Conservation (phyloP, 371 early-diverging fungal genomes). For the Hamiltosporidium tvaerminnensis region DNA sequence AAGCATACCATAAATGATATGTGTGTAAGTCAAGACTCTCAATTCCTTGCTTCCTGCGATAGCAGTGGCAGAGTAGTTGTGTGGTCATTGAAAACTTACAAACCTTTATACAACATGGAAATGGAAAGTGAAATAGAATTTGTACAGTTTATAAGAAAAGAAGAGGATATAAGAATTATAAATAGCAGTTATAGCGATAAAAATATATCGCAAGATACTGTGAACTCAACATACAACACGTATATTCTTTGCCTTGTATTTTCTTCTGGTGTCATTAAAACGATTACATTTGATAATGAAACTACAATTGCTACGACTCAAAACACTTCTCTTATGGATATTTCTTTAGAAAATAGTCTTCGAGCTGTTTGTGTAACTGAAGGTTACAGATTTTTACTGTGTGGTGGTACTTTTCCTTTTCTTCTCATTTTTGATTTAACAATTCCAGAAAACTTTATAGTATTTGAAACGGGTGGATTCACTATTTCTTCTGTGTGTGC, state of each 20-base stretch:
- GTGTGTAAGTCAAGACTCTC: slow-evolving; percentile 31
- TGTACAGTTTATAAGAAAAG: slow-evolving; percentile 33
- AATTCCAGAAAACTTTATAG: slow-evolving; percentile 25
- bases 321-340: slow-evolving; percentile 13
- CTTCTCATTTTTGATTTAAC: slow-evolving; percentile 39
- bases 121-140: slow-evolving; percentile 34
- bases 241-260: slow-evolving; percentile 31
- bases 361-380: slow-evolving; percentile 46
- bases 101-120: slow-evolving; percentile 3
- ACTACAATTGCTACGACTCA: slow-evolving; percentile 18
- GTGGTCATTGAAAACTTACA: slow-evolving; percentile 24
- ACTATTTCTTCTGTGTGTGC: slow-evolving; percentile 39
- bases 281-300: slow-evolving; percentile 8
- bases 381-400: slow-evolving; percentile 43
- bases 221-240: no score
- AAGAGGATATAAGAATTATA: slow-evolving; percentile 6
- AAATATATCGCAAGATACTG: no score
- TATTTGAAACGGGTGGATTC: slow-evolving; percentile 46
- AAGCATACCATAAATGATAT: slow-evolving; percentile 41
- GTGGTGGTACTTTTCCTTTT: slow-evolving; percentile 49
- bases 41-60: slow-evolving; percentile 46
- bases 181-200: no score
- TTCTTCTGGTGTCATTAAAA: slow-evolving; percentile 23
- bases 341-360: slow-evolving; percentile 25
- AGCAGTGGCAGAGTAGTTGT: slow-evolving; percentile 29